These are phyloP conservation scores for Asterochloris erici DNA, from an alignment of 139 green algal species.

Conservation along the genomic window DNA sequence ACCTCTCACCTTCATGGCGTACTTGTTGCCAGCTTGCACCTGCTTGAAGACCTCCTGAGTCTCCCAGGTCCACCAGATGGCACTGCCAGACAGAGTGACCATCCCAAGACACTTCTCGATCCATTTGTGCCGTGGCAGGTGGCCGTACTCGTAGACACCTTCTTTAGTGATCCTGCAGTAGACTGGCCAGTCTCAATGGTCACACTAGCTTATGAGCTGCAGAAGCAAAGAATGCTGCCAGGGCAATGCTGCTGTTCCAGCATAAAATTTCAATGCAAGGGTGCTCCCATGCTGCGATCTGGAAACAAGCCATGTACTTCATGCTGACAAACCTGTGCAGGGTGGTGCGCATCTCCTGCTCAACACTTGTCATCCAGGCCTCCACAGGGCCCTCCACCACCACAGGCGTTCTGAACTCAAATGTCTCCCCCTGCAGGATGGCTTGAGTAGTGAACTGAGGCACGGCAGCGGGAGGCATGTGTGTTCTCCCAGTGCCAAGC, in stretches of 20 bases:
- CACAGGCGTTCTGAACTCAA: constrained; percentile 68
- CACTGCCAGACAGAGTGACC: constrained; percentile 78
- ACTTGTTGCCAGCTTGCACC: constrained; percentile 73
- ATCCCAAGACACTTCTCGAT: constrained; percentile 82
- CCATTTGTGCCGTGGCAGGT: constrained; percentile 65
- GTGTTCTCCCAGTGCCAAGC: neutral
- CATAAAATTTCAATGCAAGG: no score
- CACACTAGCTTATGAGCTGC: no score
- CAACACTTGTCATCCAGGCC: constrained; percentile 79
- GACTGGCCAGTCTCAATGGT: no score
- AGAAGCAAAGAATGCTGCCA: no score
- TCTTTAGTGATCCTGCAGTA: constrained; percentile 66
- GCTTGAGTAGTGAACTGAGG: no score
- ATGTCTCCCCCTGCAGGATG: constrained; percentile 48
- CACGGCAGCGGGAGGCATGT: no score
- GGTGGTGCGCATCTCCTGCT: constrained; percentile 76
- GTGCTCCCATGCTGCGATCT: no score
- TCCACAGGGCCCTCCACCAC: constrained; percentile 78
- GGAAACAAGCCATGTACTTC: neutral
- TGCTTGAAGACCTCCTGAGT: constrained; percentile 80
- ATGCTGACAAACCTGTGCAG: constrained; percentile 38
- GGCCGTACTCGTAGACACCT: constrained; percentile 72
- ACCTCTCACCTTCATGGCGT: constrained; percentile 70
- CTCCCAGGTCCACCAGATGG: constrained; percentile 92
- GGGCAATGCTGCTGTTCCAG: no score